A percentile compares a stretch with the other conserved stretches of the same genome.
Conservation (phyloP, 2,329 filamentous ascomycete genomes). For the Alternaria atra region DNA sequence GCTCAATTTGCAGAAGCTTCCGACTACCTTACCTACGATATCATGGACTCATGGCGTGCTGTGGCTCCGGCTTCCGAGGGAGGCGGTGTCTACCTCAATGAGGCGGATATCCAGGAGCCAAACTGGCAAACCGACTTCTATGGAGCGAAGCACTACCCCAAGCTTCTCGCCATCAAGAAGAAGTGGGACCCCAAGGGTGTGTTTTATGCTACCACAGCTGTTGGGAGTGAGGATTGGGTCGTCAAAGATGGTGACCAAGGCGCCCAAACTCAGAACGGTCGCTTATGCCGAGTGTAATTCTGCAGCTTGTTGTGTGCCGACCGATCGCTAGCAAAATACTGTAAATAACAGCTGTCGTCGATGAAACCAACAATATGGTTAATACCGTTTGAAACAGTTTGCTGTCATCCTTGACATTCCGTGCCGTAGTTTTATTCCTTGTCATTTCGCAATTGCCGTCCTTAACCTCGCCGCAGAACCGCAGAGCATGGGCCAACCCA, state of each 20-base stretch:
- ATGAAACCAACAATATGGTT: no score
- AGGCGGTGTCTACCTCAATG: constrained; percentile 40
- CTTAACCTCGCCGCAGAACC: no score
- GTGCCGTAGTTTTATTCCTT: no score
- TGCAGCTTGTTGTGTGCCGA: background rate
- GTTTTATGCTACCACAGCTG: constrained; percentile 37
- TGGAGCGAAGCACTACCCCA: constrained; percentile 36
- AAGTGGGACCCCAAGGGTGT: constrained; percentile 38
- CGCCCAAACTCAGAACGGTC: constrained; percentile 34
- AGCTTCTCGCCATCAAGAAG: constrained; percentile 36
- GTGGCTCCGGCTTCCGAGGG: constrained; percentile 31
- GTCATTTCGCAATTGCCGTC: no score
- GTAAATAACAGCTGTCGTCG: background rate
- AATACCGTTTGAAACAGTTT: no score
- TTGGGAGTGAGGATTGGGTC: constrained; percentile 38
- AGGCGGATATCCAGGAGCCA: constrained; percentile 37
- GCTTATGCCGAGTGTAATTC: constrained; percentile 33
- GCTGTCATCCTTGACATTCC: no score
- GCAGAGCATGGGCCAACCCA: no score
- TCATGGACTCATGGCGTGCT: constrained; percentile 26
- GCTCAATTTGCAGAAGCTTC: constrained; percentile 19
- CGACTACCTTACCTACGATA: constrained; percentile 24
- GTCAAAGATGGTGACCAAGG: constrained; percentile 31
- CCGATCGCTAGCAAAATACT: background rate
- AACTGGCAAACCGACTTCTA: constrained; percentile 41